phyloP scores from a whole-genome alignment of 2,329 filamentous ascomycete species.

The Cladophialophora exuberans region DNA sequence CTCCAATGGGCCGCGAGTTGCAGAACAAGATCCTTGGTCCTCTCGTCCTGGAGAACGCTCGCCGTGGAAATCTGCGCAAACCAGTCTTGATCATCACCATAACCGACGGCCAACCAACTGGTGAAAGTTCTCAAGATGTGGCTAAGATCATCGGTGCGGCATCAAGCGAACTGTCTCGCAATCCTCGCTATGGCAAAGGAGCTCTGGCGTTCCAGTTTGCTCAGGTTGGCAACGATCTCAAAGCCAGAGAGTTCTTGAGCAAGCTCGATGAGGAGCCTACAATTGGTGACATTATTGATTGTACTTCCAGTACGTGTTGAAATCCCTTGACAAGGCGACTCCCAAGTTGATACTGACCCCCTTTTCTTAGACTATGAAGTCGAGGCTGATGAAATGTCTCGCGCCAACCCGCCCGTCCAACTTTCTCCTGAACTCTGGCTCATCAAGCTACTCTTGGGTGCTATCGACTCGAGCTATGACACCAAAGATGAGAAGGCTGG shows the following conservation, averaged over 20 bases:
- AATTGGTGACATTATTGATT: slow-evolving; percentile 66
- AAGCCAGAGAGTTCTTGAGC: slow-evolving; percentile 65
- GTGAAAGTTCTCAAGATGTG: slow-evolving; percentile 61
- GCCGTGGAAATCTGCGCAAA: slow-evolving; percentile 60
- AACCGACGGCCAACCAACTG: slow-evolving; percentile 68
- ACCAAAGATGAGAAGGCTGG: slow-evolving; percentile 64
- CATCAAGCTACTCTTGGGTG: slow-evolving; percentile 68
- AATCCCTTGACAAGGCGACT: not conserved
- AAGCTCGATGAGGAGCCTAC: slow-evolving; percentile 66
- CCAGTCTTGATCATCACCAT: slow-evolving; percentile 68
- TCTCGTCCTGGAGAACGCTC: slow-evolving; percentile 59
- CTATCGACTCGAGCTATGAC: slow-evolving; percentile 68
- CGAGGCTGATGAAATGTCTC: slow-evolving; percentile 68
- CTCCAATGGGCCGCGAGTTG: slow-evolving; percentile 67
- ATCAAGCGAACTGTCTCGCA: slow-evolving; percentile 53
- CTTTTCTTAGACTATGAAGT: slow-evolving; percentile 64
- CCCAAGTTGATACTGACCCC: not conserved
- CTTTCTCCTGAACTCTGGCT: slow-evolving; percentile 69
- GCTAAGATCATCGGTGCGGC: slow-evolving; percentile 62
- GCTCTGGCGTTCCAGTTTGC: slow-evolving; percentile 70
- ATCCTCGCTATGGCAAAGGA: slow-evolving; percentile 57
- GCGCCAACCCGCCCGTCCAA: slow-evolving; percentile 63
- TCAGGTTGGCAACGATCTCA: slow-evolving; percentile 69
- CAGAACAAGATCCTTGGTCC: slow-evolving; percentile 66
- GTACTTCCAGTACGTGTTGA: slow-evolving; percentile 64